Conservation (phyloP, 257 asterid genomes). For the Galeopsis tetrahit region DNA sequence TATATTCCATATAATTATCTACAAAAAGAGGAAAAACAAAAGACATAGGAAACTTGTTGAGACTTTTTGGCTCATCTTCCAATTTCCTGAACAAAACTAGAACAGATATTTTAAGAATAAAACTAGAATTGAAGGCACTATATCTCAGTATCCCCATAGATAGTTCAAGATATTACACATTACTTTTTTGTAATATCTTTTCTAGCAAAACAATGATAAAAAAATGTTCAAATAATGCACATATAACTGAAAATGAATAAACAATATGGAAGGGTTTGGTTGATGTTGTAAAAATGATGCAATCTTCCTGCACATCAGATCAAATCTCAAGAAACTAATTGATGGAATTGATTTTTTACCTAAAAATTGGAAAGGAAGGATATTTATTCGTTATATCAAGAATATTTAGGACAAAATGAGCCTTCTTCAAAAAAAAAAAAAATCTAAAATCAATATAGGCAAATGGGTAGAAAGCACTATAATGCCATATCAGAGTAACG, state of each 20-base stretch:
- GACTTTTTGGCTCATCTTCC: constrained; percentile 6
- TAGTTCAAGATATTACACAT: constrained; percentile 3
- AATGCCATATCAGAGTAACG: constrained; percentile 52
- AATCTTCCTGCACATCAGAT: neutral
- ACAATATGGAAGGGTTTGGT: constrained; percentile 4
- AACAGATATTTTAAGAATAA: neutral
- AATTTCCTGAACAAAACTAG: constrained; percentile 3
- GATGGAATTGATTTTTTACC: constrained; percentile 1
- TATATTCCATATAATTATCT: neutral
- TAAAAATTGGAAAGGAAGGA: constrained; percentile 21
- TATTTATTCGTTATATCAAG: neutral
- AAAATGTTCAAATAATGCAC: neutral
- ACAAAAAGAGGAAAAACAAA: neutral
- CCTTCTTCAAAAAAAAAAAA: constrained; percentile 21
- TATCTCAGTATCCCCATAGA: neutral
- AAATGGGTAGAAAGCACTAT: constrained; percentile 41
- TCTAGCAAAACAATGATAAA: constrained; percentile 4
- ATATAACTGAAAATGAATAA: neutral
- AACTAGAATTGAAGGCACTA: neutral
- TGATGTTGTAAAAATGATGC: constrained; percentile 15
- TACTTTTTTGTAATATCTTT: neutral
- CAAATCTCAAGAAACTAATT: neutral
- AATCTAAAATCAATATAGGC: constrained; percentile 32
- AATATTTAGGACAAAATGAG: constrained; percentile 15
- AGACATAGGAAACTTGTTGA: neutral